Evolutionary conservation across 192 early-diverging fungal species (phyloP), one percentile per base, ranked within the genome.

Genomic region (Cetraspora pellucida): DNA sequence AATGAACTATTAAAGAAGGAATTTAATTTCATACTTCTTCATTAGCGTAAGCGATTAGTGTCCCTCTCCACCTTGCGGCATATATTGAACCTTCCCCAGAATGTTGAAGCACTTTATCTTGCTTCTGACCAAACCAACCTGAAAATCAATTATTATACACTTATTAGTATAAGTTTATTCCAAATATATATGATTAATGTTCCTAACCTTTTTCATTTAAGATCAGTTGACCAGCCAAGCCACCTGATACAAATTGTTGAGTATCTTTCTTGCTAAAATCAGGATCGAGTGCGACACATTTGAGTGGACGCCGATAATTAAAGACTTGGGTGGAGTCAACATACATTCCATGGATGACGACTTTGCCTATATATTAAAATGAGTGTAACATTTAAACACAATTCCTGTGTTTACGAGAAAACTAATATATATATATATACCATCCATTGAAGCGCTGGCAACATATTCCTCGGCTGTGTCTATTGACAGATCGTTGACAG

Each of bases 1-100:
- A 57, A 37, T 19, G 10, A 52, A 11, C 5, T 27, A 43, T 31
- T 27, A 30, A 72, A 57, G 30, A 13, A 3, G 30, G 19, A 55
- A 25, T 19, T 19, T 54, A 52, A 52, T 43, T 31, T 43, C 16
- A 17, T 21, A 71, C 69, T 70, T 90, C 86, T 74, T 98, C 96
- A 79, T 95, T 96, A 1, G 96, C 94, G 96, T 96, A 99, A 0
- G 96, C 97, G 78, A 98, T 93, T 75, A 93, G 87, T 28, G 86
- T 88, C 7, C 83, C 89, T 44, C 90, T 81, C 98, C 98, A 99
- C 77, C 90, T 88, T 52, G 96, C 89, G 16, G 89, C 85, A 79
- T 91, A 93, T 49, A 99, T 92, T 3, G 93, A 92, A 0, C 98
- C 98, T 58, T 96, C 93, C 49, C 95, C 95, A 7, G 92, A 93